Evolutionary conservation across 441 rosid species (phyloP), one percentile per base, ranked within the genome.

Genomic region (Aquilaria agallochum): DNA sequence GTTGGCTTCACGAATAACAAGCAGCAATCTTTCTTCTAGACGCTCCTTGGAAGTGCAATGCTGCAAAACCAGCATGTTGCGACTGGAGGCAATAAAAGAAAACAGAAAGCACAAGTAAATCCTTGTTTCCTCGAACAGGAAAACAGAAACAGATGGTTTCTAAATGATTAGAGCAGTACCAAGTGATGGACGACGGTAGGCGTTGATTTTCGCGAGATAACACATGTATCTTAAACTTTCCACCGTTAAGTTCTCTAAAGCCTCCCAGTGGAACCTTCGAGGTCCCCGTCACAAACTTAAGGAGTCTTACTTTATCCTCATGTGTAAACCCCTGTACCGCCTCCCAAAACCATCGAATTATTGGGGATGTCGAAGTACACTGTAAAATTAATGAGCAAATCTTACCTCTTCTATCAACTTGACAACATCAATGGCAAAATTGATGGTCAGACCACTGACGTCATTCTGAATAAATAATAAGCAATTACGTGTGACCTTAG

Each of bases 201-300:
- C 85, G 97, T 74, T 84, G 88, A 12, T 82, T 68, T 68, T 95
- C 87, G 71, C 98, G 97, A 65, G 90, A 94, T 20, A 97, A 97
- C 73, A 85, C 90, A 90, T 94, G 98, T 78, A 94, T 94, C 79
- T 94, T 97, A 66, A 94, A 94, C 81, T 88, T 94, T 60, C 90
- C 97, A 3, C 98, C 98, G 76, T 90, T 96, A 57, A 94, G 96
- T 4, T 97, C 96, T 58, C 89, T 87, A 72, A 88, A 94, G 60
- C 98, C 98, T 79, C 90, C 98, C 65, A 94, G 70, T 44, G 98
- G 98, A 60, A 94, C 98, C 97, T 93, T 93, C 4, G 98, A 93
- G 66, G 98, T 93, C 72, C 98, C 98, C 1, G 96, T 93, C 55
- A 93, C 98, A 71, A 93, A 93, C 80, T 93, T 97, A 64, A 90